Conservation (phyloP, 192 early-diverging fungal species). For the Backusella tarrabulga region DNA sequence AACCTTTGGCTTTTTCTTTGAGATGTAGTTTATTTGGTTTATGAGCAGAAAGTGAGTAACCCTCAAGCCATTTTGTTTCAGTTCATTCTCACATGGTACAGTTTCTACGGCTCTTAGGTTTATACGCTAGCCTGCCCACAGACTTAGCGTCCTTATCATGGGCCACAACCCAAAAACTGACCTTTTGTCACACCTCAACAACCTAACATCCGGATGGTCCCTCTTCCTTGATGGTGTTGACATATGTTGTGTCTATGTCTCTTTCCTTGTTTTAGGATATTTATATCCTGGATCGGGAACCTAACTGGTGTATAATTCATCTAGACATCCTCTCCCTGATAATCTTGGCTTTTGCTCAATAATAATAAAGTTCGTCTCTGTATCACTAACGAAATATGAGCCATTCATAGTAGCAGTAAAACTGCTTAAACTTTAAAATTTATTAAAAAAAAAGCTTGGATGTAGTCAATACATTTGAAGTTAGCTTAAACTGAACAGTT, state of each 20-base stretch:
- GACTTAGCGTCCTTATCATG: background rate
- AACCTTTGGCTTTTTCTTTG: background rate
- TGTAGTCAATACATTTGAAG: background rate
- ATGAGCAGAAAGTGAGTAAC: constrained; percentile 3
- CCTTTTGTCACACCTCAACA: background rate
- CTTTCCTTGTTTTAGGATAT: constrained; percentile 2
- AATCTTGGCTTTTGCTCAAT: background rate
- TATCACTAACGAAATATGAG: background rate
- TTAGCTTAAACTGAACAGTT: background rate
- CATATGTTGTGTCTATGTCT: background rate
- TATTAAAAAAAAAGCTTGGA: background rate
- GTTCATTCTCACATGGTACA: background rate
- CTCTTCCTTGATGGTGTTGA: background rate
- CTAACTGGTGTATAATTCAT: background rate
- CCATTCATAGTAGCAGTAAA: background rate
- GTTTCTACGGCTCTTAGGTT: background rate
- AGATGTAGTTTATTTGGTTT: background rate
- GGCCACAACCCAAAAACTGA: background rate
- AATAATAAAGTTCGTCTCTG: background rate
- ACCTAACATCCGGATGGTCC: background rate
- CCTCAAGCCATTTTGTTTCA: constrained; percentile 5
- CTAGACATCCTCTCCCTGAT: background rate
- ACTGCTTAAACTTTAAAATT: background rate
- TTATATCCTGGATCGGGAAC: background rate
- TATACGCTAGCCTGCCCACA: background rate